Conservation (phyloP, 176 grass and related monocot species). For the Aechmea fasciata region DNA sequence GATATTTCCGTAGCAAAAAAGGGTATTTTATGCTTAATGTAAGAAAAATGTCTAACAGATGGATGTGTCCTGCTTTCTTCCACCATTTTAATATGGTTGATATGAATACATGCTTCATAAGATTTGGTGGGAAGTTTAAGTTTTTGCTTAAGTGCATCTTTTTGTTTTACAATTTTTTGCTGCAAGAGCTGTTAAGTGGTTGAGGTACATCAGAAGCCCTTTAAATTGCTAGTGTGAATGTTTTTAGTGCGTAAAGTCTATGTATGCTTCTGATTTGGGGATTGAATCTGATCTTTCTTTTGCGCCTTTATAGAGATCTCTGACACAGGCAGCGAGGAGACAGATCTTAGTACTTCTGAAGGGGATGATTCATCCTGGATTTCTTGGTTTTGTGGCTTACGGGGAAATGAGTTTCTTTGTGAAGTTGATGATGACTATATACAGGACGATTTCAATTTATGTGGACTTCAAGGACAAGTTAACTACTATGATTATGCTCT, state of each 20-base stretch:
- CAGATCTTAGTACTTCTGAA: conserved; percentile 22
- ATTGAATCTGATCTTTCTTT: not conserved
- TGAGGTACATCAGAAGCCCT: not conserved
- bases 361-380: conserved; percentile 23
- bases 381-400: conserved; percentile 21
- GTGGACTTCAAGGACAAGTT: conserved; percentile 15
- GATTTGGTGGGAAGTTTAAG: not conserved
- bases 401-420: conserved; percentile 22
- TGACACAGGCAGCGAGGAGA: conserved; percentile 16
- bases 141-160: not conserved
- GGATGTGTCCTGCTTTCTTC: not conserved
- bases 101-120: not conserved
- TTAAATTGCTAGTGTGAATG: not conserved
- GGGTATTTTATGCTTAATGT: too few species aligned
- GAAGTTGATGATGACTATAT: conserved; percentile 26
- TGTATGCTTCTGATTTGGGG: not conserved
- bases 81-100: not conserved
- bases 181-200: not conserved
- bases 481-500: conserved; percentile 20
- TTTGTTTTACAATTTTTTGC: not conserved
- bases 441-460: conserved; percentile 26
- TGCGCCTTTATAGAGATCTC: conserved; percentile 3
- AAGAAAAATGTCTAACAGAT: too few species aligned
- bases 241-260: not conserved
- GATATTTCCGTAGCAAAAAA: too few species aligned